These are phyloP conservation scores for Nigrospora sphaerica DNA, from an alignment of 2,329 filamentous ascomycete genomes.

Conservation along the genomic window DNA sequence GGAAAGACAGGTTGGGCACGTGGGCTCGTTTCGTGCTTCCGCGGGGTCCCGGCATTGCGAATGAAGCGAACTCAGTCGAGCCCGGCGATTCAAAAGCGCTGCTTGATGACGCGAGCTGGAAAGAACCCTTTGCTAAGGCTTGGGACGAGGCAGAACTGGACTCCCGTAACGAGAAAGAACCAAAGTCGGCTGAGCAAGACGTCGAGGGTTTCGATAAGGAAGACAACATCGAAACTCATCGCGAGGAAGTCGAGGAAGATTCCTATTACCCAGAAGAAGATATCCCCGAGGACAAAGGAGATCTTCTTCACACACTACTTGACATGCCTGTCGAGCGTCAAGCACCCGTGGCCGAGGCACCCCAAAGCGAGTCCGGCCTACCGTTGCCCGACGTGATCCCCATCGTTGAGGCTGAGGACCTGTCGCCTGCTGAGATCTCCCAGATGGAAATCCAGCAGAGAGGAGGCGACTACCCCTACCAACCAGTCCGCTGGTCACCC, in stretches of 20 bases:
- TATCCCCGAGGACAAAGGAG: background rate
- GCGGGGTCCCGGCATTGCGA: background rate
- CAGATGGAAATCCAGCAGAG: background rate
- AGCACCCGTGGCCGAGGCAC: background rate
- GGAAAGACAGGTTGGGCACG: conserved; percentile 24
- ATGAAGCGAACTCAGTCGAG: background rate
- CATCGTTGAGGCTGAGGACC: background rate
- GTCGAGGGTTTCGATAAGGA: no score
- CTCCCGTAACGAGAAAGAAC: no score
- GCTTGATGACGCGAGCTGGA: no score
- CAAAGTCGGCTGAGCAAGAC: no score
- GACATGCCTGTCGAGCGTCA: background rate
- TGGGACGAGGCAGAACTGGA: no score
- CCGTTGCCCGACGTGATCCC: no score
- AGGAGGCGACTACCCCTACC: conserved; percentile 3
- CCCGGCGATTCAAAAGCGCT: background rate
- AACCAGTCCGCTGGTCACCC: conserved; percentile 15
- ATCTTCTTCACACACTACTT: background rate
- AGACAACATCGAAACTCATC: no score
- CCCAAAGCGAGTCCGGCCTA: no score
- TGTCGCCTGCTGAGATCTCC: background rate
- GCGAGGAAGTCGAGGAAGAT: no score
- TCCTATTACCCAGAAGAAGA: no score
- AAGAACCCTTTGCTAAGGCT: no score
- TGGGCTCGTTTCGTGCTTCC: conserved; percentile 27